Conservation (phyloP, 768 basidiomycete genomes). For the Russula griseocarnosa region DNA sequence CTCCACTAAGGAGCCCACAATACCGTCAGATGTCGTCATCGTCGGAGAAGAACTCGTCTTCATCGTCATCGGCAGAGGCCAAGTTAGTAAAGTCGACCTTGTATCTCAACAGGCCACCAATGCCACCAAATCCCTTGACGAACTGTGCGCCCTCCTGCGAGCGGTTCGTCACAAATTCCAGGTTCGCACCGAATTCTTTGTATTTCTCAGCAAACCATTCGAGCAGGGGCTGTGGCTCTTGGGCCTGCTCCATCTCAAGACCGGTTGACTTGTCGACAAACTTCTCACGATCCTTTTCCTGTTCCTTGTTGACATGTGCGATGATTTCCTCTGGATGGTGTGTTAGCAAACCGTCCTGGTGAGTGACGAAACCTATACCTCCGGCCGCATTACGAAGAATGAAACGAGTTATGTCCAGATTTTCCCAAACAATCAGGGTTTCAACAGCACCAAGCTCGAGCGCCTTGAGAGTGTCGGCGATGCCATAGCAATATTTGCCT, state of each 20-base stretch:
- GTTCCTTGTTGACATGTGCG: conserved; percentile 72
- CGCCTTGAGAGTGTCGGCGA: conserved; percentile 94
- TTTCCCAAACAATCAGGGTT: conserved; percentile 98
- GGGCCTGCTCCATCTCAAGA: conserved; percentile 87
- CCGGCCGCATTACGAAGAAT: conserved; percentile 87
- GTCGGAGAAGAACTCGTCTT: conserved; percentile 78
- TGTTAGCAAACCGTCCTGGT: neutral
- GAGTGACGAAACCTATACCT: conserved; percentile 44
- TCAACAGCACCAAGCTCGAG: conserved; percentile 96
- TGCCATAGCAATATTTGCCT: conserved; percentile 94
- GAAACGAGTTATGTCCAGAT: conserved; percentile 86
- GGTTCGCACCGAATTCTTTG: conserved; percentile 92
- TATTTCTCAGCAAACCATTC: conserved; percentile 99
- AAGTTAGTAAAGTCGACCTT: conserved; percentile 94
- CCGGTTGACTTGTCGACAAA: conserved; percentile 95
- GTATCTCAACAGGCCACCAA: conserved; percentile 92
- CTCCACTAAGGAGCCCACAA: conserved; percentile 77
- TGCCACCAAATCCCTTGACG: conserved; percentile 97
- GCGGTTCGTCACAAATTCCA: conserved; percentile 94
- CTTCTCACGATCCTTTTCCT: conserved; percentile 90
- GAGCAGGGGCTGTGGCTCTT: conserved; percentile 80
- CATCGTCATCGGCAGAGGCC: conserved; percentile 65
- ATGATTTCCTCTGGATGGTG: conserved; percentile 68
- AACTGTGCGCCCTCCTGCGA: conserved; percentile 98
- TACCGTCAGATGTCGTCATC: conserved; percentile 80